Conservation (phyloP, 2,329 filamentous ascomycete genomes). For the Neurospora crassa region DNA sequence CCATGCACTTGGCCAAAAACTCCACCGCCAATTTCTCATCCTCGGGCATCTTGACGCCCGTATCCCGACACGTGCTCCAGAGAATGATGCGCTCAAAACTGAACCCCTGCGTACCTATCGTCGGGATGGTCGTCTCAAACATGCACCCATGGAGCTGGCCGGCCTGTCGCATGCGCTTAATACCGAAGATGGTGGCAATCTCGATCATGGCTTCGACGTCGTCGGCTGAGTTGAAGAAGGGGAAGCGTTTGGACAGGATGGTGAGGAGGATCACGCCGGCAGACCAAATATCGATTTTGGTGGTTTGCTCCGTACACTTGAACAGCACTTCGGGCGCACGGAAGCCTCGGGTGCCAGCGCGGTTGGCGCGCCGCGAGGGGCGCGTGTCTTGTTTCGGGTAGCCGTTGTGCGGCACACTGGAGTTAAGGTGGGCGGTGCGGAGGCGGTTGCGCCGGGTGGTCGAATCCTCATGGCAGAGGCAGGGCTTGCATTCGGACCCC, state of each 20-base stretch:
- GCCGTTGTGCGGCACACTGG: conserved; percentile 45
- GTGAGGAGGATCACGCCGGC: conserved; percentile 96
- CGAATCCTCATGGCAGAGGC: conserved; percentile 63
- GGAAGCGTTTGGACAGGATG: conserved; percentile 82
- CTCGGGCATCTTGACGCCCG: conserved; percentile 42
- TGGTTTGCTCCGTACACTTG: conserved; percentile 93
- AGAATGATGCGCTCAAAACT: conserved; percentile 87
- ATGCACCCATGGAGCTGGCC: conserved; percentile 81
- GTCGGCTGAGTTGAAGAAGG: conserved; percentile 98
- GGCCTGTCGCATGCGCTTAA: conserved; percentile 70
- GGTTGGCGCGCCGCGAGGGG: conserved; percentile 81
- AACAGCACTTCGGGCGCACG: conserved; percentile 92
- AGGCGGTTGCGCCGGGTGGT: conserved; percentile 52
- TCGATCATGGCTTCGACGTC: conserved; percentile 97
- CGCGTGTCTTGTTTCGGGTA: conserved; percentile 88
- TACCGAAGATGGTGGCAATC: conserved; percentile 90
- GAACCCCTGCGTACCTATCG: conserved; percentile 76
- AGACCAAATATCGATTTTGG: conserved; percentile 94
- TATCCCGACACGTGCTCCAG: conserved; percentile 75
- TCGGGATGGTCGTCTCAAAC: conserved; percentile 88
- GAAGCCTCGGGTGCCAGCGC: conserved; percentile 90
- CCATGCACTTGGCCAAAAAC: conserved; percentile 64
- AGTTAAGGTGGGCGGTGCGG: conserved; percentile 48
- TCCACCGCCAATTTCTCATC: conserved; percentile 66
- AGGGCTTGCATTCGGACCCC: conserved; percentile 67